phyloP scores from a whole-genome alignment of 495 filamentous ascomycete genomes.

The Copromyces sp. region DNA sequence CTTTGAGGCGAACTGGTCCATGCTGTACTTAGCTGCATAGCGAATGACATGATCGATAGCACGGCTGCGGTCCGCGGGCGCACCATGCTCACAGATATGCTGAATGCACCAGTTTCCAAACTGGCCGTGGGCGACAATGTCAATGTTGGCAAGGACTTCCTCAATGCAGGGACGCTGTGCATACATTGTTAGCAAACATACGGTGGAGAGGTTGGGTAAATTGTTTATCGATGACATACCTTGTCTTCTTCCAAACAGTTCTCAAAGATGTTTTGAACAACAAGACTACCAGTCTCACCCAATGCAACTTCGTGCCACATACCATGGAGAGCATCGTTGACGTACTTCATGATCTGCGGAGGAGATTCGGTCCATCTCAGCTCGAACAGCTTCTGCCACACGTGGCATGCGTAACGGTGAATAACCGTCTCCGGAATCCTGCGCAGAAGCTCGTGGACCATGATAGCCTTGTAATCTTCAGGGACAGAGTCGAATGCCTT shows the following conservation, averaged over 20 bases:
- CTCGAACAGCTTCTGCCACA: slow-evolving; percentile 99
- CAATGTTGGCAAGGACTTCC: slow-evolving; percentile 86
- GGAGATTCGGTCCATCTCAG: slow-evolving; percentile 89
- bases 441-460: slow-evolving; percentile 94
- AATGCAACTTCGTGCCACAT: slow-evolving; percentile 99
- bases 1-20: slow-evolving; percentile 98
- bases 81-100: slow-evolving; percentile 96
- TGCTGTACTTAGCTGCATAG: slow-evolving; percentile 91
- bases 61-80: slow-evolving; percentile 79
- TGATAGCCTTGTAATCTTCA: slow-evolving; percentile 93
- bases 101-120: slow-evolving; percentile 99
- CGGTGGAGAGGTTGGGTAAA: background rate
- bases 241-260: slow-evolving; percentile 99
- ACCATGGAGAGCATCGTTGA: slow-evolving; percentile 87
- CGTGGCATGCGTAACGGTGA: slow-evolving; percentile 96
- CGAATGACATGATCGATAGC: slow-evolving; percentile 91
- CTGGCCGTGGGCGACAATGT: slow-evolving; percentile 94
- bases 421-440: slow-evolving; percentile 96
- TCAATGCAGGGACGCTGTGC: slow-evolving; percentile 85
- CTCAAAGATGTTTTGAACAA: slow-evolving; percentile 99
- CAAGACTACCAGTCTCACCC: slow-evolving; percentile 92
- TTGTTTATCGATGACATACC: slow-evolving; percentile 36
- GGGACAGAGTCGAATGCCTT: slow-evolving; percentile 97
- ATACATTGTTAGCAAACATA: slow-evolving; percentile 25
- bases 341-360: slow-evolving; percentile 95